Conservation (phyloP, 2,329 filamentous ascomycete genomes). For the Paraphaeosphaeria minitans region DNA sequence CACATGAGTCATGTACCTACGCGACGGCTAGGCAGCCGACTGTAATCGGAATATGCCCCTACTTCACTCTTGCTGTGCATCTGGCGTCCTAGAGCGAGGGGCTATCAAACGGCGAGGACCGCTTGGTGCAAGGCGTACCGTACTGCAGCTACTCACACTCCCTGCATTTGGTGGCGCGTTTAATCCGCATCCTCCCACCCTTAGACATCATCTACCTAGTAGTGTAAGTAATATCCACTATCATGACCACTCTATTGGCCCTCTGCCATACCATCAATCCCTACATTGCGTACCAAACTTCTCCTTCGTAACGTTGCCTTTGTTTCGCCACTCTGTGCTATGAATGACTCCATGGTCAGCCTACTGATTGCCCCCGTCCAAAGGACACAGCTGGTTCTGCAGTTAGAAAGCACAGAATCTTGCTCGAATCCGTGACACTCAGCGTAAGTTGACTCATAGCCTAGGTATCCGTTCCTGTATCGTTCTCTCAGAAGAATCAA, state of each 20-base stretch:
- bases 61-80: background rate
- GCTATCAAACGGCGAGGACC: conserved; percentile 4
- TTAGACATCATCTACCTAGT: conserved; percentile 7
- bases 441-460: conserved; percentile 49
- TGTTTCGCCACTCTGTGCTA: conserved; percentile 11
- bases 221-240: conserved; percentile 21
- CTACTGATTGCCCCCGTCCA: background rate
- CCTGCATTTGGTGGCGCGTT: conserved; percentile 8
- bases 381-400: background rate
- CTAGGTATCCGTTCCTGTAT: background rate
- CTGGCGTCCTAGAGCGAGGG: conserved; percentile 6
- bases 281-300: conserved; percentile 12
- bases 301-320: conserved; percentile 5
- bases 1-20: background rate
- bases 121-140: conserved; percentile 10
- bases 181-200: conserved; percentile 2
- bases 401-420: conserved; percentile 48
- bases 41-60: background rate
- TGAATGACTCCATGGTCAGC: conserved; percentile 37
- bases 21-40: background rate
- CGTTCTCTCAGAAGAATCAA: background rate
- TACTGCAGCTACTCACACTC: background rate
- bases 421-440: conserved; percentile 75
- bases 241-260: conserved; percentile 24
- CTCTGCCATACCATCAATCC: conserved; percentile 12